Evolutionary conservation across 2,329 filamentous ascomycete genomes (phyloP).

Genomic region (Fusarium lateritium): DNA sequence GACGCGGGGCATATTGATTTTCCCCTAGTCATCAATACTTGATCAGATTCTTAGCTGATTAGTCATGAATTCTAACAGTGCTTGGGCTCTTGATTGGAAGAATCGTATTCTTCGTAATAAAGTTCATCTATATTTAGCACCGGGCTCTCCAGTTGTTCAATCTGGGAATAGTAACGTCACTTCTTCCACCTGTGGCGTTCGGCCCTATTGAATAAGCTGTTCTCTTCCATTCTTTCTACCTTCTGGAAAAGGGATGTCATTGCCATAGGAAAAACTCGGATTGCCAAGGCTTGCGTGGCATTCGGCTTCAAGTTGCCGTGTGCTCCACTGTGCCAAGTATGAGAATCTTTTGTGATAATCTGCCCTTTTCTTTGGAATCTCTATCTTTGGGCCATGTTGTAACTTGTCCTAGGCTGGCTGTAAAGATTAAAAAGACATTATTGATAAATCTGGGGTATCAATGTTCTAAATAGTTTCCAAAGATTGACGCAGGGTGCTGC

Average conservation of each 20-base stretch:
- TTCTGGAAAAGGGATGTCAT: too few relatives aligned
- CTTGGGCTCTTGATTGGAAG: constrained; percentile 4
- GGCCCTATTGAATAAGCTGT: neutral
- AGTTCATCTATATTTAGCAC: constrained; percentile 21
- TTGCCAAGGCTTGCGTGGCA: constrained; percentile 27
- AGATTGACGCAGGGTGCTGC: constrained; percentile 17
- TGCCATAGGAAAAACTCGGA: neutral
- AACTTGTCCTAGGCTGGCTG: fast-evolving
- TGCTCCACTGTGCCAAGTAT: constrained; percentile 39
- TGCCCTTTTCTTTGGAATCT: fast-evolving
- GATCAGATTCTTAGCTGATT: neutral
- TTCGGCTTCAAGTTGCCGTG: constrained; percentile 36
- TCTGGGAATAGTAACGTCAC: neutral
- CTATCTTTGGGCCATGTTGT: fast-evolving
- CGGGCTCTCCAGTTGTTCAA: too few relatives aligned
- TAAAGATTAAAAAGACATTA: too few relatives aligned
- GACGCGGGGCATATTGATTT: constrained; percentile 66
- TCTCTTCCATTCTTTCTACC: too few relatives aligned
- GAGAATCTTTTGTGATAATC: neutral
- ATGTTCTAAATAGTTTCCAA: neutral
- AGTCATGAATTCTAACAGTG: too few relatives aligned
- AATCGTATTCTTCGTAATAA: neutral
- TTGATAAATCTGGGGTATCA: too few relatives aligned
- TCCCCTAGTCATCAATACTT: too few relatives aligned
- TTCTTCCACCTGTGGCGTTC: neutral